Percentiles rank a stretch among this genome's conserved stretches.
Evolutionary conservation across 768 basidiomycete species (phyloP).

Genomic region (Lactarius hengduanensis): DNA sequence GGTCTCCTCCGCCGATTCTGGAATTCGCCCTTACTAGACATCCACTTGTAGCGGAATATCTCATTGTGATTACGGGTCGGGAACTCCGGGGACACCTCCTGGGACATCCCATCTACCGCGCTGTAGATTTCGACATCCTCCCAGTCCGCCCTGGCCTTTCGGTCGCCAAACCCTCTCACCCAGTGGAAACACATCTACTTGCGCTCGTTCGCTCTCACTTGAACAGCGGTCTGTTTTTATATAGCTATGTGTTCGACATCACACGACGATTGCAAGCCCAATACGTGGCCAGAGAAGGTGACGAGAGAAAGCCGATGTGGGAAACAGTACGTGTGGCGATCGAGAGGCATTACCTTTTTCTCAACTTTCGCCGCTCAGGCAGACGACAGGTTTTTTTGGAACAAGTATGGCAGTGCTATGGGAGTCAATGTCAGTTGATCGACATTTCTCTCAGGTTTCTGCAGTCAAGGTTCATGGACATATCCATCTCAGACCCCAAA

Average conservation of each 20-base stretch:
- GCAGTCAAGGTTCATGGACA: slow-evolving; percentile 61
- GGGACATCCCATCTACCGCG: slow-evolving; percentile 84
- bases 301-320: slow-evolving; percentile 63
- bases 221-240: slow-evolving; percentile 75
- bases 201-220: slow-evolving; percentile 86
- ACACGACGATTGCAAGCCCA: slow-evolving; percentile 87
- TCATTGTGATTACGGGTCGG: slow-evolving; percentile 84
- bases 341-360: slow-evolving; percentile 4
- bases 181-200: slow-evolving; percentile 84
- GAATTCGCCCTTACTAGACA: neutral
- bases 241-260: slow-evolving; percentile 88
- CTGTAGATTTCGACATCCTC: slow-evolving; percentile 88
- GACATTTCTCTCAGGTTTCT: slow-evolving; percentile 42
- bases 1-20: slow-evolving; percentile 30
- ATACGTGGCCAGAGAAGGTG: slow-evolving; percentile 53
- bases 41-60: slow-evolving; percentile 74
- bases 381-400: slow-evolving; percentile 99
- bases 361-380: slow-evolving; percentile 46
- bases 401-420: slow-evolving; percentile 51
- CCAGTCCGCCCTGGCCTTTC: slow-evolving; percentile 76
- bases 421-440: slow-evolving; percentile 18
- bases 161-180: slow-evolving; percentile 67
- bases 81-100: slow-evolving; percentile 75
- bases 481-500: slow-evolving; percentile 47
- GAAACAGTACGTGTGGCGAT: slow-evolving; percentile 57